Evolutionary conservation across 768 basidiomycete genomes (phyloP).

Genomic region (Dioszegia crocea): DNA sequence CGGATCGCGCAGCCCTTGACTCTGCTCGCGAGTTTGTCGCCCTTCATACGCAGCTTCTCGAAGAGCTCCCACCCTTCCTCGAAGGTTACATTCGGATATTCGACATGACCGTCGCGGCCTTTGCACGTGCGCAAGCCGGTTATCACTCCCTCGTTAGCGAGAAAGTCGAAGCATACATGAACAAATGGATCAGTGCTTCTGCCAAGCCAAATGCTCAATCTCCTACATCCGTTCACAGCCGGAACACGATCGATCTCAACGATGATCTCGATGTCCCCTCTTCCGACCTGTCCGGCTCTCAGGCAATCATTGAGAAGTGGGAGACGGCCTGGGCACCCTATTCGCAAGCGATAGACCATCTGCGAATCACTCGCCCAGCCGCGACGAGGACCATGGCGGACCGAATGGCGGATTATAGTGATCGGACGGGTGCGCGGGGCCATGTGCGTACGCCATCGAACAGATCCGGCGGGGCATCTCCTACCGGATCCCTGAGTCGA

Average conservation of each 20-base stretch:
- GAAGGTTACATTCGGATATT: conserved; percentile 45
- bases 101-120: conserved; percentile 35
- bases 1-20: conserved; percentile 36
- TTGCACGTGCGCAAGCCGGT: conserved; percentile 35
- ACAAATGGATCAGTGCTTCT: conserved; percentile 20
- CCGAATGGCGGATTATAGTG: conserved; percentile 26
- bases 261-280: background rate
- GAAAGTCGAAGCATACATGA: conserved; percentile 22
- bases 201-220: background rate
- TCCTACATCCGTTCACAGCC: background rate
- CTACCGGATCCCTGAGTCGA: background rate
- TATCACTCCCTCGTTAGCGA: conserved; percentile 30
- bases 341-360: conserved; percentile 39
- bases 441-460: background rate
- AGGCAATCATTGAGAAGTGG: conserved; percentile 36
- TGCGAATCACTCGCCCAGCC: conserved; percentile 25
- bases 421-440: conserved; percentile 11
- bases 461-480: background rate
- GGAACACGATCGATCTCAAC: conserved; percentile 3
- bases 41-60: conserved; percentile 48
- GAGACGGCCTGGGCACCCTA: conserved; percentile 35
- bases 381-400: conserved; percentile 13
- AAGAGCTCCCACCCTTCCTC: conserved; percentile 47
- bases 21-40: conserved; percentile 47
- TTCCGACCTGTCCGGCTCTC: background rate